phyloP scores from a whole-genome alignment of 257 asterid species.

The Gynochthodes officinalis region DNA sequence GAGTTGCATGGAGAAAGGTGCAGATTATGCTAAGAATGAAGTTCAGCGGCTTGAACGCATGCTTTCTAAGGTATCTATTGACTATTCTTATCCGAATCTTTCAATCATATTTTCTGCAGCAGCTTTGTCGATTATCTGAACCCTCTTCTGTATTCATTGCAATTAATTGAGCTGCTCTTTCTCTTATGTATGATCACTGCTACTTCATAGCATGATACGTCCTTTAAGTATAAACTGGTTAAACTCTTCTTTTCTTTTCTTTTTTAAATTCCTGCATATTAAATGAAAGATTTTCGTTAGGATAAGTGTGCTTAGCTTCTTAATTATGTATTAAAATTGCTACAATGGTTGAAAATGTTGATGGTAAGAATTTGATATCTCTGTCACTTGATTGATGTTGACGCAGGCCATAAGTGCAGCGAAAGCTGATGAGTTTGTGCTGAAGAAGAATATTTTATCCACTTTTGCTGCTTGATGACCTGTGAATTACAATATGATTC shows the following conservation, averaged over 20 bases:
- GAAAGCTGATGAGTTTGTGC: slow-evolving; percentile 79
- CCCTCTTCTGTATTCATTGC: background rate
- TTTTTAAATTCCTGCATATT: background rate
- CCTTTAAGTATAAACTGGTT: background rate
- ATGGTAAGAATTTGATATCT: slow-evolving; percentile 8
- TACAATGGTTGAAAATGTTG: background rate
- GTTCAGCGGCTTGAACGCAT: slow-evolving; percentile 74
- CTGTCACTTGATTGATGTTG: slow-evolving; percentile 12
- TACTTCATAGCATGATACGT: background rate
- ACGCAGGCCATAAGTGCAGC: slow-evolving; percentile 67
- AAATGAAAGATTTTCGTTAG: background rate
- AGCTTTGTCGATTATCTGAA: background rate
- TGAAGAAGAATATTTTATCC: slow-evolving; percentile 82
- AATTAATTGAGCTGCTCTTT: background rate
- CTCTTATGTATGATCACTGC: background rate
- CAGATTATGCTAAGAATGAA: slow-evolving; percentile 83
- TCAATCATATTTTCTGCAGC: background rate
- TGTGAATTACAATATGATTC: slow-evolving; percentile 6
- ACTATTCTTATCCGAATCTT: background rate
- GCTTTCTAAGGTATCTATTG: slow-evolving; percentile 71
- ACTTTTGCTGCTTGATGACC: slow-evolving; percentile 49
- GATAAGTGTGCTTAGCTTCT: too few species aligned
- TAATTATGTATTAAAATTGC: background rate
- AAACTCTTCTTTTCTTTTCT: too few species aligned
- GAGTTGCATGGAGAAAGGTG: slow-evolving; percentile 74